A percentile compares a stretch with the other conserved stretches of the same genome.
These are phyloP conservation scores for Suillus hirtellus DNA, from an alignment of 768 basidiomycete genomes.

Conservation along the genomic window DNA sequence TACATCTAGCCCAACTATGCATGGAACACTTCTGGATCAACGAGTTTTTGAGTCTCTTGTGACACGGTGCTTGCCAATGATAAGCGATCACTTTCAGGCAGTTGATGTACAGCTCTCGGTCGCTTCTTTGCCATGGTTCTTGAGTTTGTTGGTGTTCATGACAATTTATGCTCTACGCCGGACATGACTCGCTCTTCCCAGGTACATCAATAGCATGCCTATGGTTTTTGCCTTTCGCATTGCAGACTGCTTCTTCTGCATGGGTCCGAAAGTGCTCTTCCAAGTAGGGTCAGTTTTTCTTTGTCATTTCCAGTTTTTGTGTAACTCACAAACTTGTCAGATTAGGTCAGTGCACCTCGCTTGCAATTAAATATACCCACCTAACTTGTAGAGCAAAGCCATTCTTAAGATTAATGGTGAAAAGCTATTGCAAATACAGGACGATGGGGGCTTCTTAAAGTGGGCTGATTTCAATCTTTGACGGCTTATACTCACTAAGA, in stretches of 20 bases:
- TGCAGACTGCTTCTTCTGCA: constrained; percentile 97
- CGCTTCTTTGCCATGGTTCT: constrained; percentile 96
- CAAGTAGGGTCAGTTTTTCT: constrained; percentile 79
- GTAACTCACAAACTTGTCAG: constrained; percentile 33
- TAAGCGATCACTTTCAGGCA: constrained; percentile 86
- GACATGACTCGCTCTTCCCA: constrained; percentile 25
- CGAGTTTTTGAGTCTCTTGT: constrained; percentile 96
- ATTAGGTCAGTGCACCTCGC: constrained; percentile 47
- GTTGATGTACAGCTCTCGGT: constrained; percentile 98
- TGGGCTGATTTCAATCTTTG: constrained; percentile 34
- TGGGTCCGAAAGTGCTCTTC: constrained; percentile 98
- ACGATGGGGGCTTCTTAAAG: constrained; percentile 97
- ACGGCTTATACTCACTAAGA: constrained; percentile 4
- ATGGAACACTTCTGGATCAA: constrained; percentile 97
- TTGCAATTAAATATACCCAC: constrained; percentile 6
- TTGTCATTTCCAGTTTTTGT: constrained; percentile 5
- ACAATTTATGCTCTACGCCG: neutral
- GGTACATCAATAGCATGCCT: constrained; percentile 92
- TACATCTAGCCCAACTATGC: constrained; percentile 84
- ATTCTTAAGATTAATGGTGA: constrained; percentile 98
- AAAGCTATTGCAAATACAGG: constrained; percentile 86
- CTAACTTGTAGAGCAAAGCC: constrained; percentile 47
- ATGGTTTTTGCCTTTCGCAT: constrained; percentile 98
- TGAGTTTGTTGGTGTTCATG: constrained; percentile 76
- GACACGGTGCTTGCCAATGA: constrained; percentile 83